Evolutionary conservation across 768 basidiomycete genomes (phyloP), one percentile per base, ranked within the genome.

Genomic region (Mycena pura): DNA sequence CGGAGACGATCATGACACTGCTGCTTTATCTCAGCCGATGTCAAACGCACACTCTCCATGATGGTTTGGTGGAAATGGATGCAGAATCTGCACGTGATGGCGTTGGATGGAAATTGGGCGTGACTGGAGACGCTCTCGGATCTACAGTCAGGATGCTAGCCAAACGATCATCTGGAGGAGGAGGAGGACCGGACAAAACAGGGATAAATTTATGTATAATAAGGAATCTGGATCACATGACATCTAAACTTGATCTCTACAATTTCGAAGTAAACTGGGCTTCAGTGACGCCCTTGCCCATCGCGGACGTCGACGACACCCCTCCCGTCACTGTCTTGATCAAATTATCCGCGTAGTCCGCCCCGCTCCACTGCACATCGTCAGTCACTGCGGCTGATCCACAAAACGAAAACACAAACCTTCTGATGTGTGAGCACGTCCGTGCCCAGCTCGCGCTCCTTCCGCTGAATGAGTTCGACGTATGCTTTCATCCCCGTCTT

Each of bases 401-500:
- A 17, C 25, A 51, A 22, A 21, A 62, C 21, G 36, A 34, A n/a
- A 41, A 28, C 17, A 66, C 84, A 34, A 69, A 93, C 93, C 85
- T 89, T 96, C 76, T 99, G 97, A 74, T 99, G 97, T 7, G 95
- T 98, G 67, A 99, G 87, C 24, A 99, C 96, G 71, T 99, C 97
- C 62, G 92, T 95, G 47, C 90, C 95, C 51, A 97, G 84, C 67
- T 98, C 95, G 48, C 95, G 86, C 73, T 99, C 97, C 73, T 86
- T 90, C 27, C 92, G 82, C 75, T 99, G 97, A 53, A 99, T 82
- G 58, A 99, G 80, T 77, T 96, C 93, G 63, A 98, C 96, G 72
- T 99, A 99, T 2, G 97, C 97, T 76, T 98, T 95, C 97, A 99
- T 99, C 39, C 96, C 97, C 63, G 96, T 96, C 76, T 88, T 90